These are phyloP conservation scores for Fraxinus albicans DNA, from an alignment of 305 asterid species.

Conservation along the genomic window DNA sequence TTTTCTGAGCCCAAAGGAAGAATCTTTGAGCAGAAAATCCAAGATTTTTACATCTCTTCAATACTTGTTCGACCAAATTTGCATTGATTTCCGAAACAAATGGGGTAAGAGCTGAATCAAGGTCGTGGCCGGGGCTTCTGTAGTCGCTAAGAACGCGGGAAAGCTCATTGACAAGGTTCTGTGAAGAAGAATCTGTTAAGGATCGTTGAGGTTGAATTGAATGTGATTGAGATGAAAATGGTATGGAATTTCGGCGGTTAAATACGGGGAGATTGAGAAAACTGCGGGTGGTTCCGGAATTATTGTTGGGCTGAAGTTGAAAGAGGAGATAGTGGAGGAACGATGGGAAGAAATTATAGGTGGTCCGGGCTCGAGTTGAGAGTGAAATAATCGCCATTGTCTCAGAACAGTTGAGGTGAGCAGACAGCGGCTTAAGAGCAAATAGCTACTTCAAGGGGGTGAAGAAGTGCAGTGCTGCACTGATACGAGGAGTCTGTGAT, in stretches of 20 bases:
- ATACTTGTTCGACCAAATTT: constrained; percentile 65
- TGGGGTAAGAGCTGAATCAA: constrained; percentile 77
- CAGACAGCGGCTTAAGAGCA: background rate
- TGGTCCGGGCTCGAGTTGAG: background rate
- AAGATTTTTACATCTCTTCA: constrained; percentile 76
- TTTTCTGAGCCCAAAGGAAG: constrained; percentile 72
- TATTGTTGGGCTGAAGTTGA: background rate
- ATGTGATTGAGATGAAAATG: constrained; percentile 27
- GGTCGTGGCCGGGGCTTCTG: constrained; percentile 80
- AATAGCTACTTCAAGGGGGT: background rate
- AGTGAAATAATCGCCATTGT: constrained; percentile 40
- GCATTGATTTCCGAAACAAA: constrained; percentile 46
- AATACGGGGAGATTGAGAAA: background rate
- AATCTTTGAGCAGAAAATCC: constrained; percentile 92
- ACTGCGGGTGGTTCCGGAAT: constrained; percentile 5
- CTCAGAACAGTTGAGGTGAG: background rate
- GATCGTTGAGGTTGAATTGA: constrained; percentile 18
- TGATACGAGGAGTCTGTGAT: background rate
- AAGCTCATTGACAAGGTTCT: constrained; percentile 64
- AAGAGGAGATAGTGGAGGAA: constrained; percentile 22
- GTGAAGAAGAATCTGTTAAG: constrained; percentile 31
- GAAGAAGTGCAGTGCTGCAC: background rate
- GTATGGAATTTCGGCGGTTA: background rate
- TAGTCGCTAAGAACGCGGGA: constrained; percentile 81
- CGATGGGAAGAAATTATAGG: background rate